Evolutionary conservation across 2,329 filamentous ascomycete species (phyloP).

Genomic region (Alternaria sp.): DNA sequence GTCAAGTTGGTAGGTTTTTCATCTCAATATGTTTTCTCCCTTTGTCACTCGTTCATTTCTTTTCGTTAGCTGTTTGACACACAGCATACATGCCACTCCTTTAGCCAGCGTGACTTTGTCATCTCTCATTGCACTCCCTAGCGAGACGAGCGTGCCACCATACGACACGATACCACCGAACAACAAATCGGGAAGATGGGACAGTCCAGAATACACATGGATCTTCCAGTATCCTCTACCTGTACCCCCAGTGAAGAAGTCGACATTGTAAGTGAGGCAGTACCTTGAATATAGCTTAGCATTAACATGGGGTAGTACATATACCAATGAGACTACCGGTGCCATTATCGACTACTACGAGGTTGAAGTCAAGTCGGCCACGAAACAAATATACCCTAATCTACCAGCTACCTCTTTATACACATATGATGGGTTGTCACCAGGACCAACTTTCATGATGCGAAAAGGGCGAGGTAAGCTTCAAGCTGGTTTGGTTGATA

Average conservation of each 20-base stretch:
- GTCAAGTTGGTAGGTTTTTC: conserved; percentile 1
- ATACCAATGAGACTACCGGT: conserved; percentile 47
- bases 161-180: conserved; percentile 13
- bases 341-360: conserved; percentile 58
- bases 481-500: background rate
- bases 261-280: conserved; percentile 49
- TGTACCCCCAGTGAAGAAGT: conserved; percentile 55
- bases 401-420: conserved; percentile 51
- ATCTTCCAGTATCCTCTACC: conserved; percentile 55
- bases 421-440: conserved; percentile 64
- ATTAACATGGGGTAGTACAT: conserved; percentile 38
- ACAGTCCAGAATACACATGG: conserved; percentile 50
- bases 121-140: conserved; percentile 1
- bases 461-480: conserved; percentile 52
- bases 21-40: conserved; percentile 16
- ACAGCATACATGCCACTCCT: conserved; percentile 8
- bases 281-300: conserved; percentile 4
- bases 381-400: conserved; percentile 55
- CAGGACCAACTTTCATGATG: conserved; percentile 63
- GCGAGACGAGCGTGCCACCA: conserved; percentile 1
- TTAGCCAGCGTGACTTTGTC: conserved; percentile 9
- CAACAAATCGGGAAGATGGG: conserved; percentile 27
- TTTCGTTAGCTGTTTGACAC: conserved; percentile 7
- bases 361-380: conserved; percentile 53
- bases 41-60: conserved; percentile 11